Percentiles rank a stretch among this genome's conserved stretches.
These are phyloP conservation scores for Mallotus nudiflorus DNA, from an alignment of 345 rosid species.

Conservation along the genomic window DNA sequence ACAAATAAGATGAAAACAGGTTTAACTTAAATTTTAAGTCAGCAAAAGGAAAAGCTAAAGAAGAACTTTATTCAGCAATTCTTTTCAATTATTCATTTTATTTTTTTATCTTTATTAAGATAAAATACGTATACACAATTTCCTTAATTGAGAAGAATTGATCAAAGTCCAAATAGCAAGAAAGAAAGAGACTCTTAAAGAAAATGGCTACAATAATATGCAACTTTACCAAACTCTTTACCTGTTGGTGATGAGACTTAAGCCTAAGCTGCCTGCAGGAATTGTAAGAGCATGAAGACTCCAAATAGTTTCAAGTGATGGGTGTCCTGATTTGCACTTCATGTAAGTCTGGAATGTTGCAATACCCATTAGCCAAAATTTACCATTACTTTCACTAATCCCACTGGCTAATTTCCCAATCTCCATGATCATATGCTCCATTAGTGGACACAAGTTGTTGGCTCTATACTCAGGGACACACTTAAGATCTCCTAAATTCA, in stretches of 20 bases:
- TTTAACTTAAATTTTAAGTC: conserved; percentile 13
- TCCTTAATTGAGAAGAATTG: background rate
- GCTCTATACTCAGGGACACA: conserved; percentile 59
- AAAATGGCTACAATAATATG: conserved; percentile 3
- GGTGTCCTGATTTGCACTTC: conserved; percentile 70
- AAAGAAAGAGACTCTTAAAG: background rate
- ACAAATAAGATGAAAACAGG: conserved; percentile 8
- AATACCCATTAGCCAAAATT: conserved; percentile 76
- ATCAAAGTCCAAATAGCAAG: background rate
- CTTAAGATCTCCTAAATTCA: conserved; percentile 77
- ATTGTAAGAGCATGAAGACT: conserved; percentile 68
- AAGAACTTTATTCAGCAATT: background rate
- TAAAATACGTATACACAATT: background rate
- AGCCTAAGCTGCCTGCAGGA: conserved; percentile 63
- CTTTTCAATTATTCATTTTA: background rate
- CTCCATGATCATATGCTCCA: conserved; percentile 76
- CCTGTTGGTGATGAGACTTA: conserved; percentile 82
- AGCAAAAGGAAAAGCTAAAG: conserved; percentile 9
- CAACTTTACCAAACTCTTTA: conserved; percentile 35
- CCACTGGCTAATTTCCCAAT: conserved; percentile 60
- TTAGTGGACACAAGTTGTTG: conserved; percentile 38
- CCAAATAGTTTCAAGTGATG: conserved; percentile 67
- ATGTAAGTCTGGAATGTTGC: conserved; percentile 82
- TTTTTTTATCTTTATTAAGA: background rate
- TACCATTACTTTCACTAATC: conserved; percentile 46